phyloP scores from a whole-genome alignment of 192 early-diverging fungal genomes.

The Podila minutissima region DNA sequence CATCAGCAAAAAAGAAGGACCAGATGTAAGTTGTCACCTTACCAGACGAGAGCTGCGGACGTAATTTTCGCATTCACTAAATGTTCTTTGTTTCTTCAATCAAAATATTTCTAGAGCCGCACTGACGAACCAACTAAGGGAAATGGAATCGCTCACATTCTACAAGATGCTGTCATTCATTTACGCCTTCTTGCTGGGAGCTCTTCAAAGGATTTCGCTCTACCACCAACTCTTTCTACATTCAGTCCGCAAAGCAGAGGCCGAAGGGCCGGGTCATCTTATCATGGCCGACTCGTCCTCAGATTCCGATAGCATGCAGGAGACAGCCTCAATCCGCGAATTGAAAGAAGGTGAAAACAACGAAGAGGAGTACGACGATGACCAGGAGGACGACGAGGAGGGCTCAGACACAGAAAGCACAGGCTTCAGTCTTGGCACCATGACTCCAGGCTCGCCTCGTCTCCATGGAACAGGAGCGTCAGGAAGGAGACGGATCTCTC shows the following conservation, averaged over 20 bases:
- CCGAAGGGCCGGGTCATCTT: slow-evolving; percentile 39
- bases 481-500: slow-evolving; percentile 9
- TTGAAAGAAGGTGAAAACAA: slow-evolving; percentile 19
- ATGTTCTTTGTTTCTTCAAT: slow-evolving; percentile 4
- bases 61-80: background rate
- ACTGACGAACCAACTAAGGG: slow-evolving; percentile 73
- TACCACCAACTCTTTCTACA: slow-evolving; percentile 76
- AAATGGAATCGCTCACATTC: slow-evolving; percentile 89
- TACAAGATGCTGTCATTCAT: slow-evolving; percentile 80
- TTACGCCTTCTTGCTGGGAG: slow-evolving; percentile 77
- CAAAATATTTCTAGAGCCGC: slow-evolving; percentile 49
- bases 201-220: slow-evolving; percentile 75
- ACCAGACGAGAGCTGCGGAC: no score
- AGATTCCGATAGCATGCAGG: slow-evolving; percentile 34
- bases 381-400: slow-evolving; percentile 11
- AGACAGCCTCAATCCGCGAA: slow-evolving; percentile 24
- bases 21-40: slow-evolving; percentile 18
- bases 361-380: slow-evolving; percentile 14
- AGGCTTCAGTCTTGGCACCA: slow-evolving; percentile 42
- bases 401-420: slow-evolving; percentile 21
- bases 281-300: slow-evolving; percentile 31
- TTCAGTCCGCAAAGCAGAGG: slow-evolving; percentile 71
- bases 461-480: slow-evolving; percentile 5
- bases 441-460: slow-evolving; percentile 34
- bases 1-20: slow-evolving; percentile 44